Evolutionary conservation across 177 flowering plant genomes (phyloP).

Genomic region (Tripterygium wilfordii): DNA sequence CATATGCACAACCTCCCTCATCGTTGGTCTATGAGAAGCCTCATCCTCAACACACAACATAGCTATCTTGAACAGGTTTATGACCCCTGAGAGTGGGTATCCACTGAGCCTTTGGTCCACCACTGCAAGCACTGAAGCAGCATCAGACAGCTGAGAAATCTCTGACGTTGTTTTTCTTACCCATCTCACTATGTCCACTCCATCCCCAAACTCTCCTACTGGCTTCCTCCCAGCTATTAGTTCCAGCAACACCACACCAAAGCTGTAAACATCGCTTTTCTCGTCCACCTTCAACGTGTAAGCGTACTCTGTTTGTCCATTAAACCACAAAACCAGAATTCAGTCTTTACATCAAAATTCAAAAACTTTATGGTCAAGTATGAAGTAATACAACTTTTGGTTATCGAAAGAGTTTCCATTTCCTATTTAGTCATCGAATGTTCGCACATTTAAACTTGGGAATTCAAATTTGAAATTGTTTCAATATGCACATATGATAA

Average conservation of each 20-base stretch:
- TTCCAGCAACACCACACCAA: constrained; percentile 85
- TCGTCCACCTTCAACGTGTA: constrained; percentile 85
- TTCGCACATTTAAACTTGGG: too few species aligned
- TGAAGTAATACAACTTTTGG: too few species aligned
- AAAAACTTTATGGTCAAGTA: too few species aligned
- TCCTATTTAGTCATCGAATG: too few species aligned
- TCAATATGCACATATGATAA: too few species aligned
- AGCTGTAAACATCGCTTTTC: constrained; percentile 94
- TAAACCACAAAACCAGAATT: not conserved
- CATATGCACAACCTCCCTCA: constrained; percentile 86
- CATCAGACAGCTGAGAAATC: constrained; percentile 47
- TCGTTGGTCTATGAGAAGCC: constrained; percentile 65
- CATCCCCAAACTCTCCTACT: constrained; percentile 89
- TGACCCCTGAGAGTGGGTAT: constrained; percentile 46
- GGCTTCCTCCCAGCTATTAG: constrained; percentile 77
- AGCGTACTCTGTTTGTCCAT: constrained; percentile 62
- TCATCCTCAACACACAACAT: constrained; percentile 81
- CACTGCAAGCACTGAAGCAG: constrained; percentile 54
- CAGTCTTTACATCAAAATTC: too few species aligned
- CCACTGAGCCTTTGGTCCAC: constrained; percentile 64
- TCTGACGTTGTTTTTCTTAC: constrained; percentile 59
- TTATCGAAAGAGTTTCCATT: too few species aligned
- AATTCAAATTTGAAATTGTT: too few species aligned
- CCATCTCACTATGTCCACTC: constrained; percentile 91
- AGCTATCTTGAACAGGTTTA: constrained; percentile 77